Evolutionary conservation across 208 protist species (phyloP), one percentile per base, ranked within the genome.

Genomic region (Trypanosoma boissoni): DNA sequence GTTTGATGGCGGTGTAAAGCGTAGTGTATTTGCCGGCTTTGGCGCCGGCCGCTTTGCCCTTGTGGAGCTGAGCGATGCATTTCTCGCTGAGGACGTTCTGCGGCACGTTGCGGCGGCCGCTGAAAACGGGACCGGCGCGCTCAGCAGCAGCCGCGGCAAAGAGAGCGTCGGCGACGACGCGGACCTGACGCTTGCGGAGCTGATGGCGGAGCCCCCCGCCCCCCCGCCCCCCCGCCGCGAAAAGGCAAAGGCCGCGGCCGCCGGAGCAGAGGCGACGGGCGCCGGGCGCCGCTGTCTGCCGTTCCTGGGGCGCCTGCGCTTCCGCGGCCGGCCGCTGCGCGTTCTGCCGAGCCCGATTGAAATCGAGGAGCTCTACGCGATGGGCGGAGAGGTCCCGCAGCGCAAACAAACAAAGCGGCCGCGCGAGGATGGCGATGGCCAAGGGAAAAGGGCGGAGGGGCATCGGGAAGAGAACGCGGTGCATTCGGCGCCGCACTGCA

Each of bases 11-110:
- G 49, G 64, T 4, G 71, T 94, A 6, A 1, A 9, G 10, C 78
- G 84, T 1, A 78, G 67, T 43, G 55, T 88, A 39, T 94, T 89
- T 49, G 64, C 67, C 10, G 87, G 87, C 16, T 88, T 74, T 44
- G 75, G 68, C 48, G 56, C 55, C 10, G 21, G 61, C 10, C 83
- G 87, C 36, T 76, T 91, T 42, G 87, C 83, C 18, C 59, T 94
- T 21, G 72, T 74, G 7, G 82, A 91, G 73, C 55, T 94, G 36
- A 49, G 18, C 6, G 60, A 70, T 52, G 68, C 58, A 3, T 53
- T 16, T 2, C 50, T 68, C 12, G 58, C 53, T 26, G 51, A 37
- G n/a, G 61, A 59, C 8, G 68, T 89, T 24, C 52, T 42, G n/a
- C 57, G 18, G 18, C 3, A 3, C 31, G 27, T 28, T 43, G 18